Evolutionary conservation across 2,329 filamentous ascomycete genomes (phyloP), one percentile per base, ranked within the genome.

Genomic region (Rhexocercosporidium sp.): DNA sequence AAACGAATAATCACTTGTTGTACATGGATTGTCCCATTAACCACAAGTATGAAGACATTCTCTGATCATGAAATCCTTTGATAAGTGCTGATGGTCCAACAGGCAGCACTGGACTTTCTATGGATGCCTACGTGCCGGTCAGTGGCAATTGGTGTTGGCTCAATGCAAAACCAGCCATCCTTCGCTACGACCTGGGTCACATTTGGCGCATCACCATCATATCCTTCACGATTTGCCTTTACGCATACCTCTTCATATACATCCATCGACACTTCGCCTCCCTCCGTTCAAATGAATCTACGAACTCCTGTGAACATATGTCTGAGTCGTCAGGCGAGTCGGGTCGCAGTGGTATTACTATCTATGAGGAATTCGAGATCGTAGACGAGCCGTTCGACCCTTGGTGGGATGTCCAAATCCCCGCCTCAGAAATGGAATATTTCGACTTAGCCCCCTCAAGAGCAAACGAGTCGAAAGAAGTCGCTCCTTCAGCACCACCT

Each of bases 101-200:
- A 71, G 69, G 69, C 41, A 44, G 47, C n/a, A 64, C 47, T 18
- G 70, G 51, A 4, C 59, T 71, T 18, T 41, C 20, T 3, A 53
- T 68, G 29, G 59, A 66, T 27, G 64, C 60, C 25, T 71, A 68
- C 47, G 34, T 41, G 20, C 68, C 79, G 34, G 80, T 82, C 0
- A 80, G 76, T 39, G 79, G 79, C 1, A 81, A 81, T 63, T 81
- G 79, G 79, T 81, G 79, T 71, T 81, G 79, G 79, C 79, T 81
- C 59, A 66, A 62, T 69, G 16, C 70, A 75, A 20, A 70, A 72
- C 31, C 68, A 16, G 22, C 69, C 16, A 74, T 71, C 22, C 72
- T 79, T 8, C 77, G 79, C 20, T 81, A 80, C 66, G 75, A 70
- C 1, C 73, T 81, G 22, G 78, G 76, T 1, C 79, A 81, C 64